Base-by-base conservation (phyloP, 1,284 basidiomycete genomes). In the Ganoderma multipileum region DNA sequence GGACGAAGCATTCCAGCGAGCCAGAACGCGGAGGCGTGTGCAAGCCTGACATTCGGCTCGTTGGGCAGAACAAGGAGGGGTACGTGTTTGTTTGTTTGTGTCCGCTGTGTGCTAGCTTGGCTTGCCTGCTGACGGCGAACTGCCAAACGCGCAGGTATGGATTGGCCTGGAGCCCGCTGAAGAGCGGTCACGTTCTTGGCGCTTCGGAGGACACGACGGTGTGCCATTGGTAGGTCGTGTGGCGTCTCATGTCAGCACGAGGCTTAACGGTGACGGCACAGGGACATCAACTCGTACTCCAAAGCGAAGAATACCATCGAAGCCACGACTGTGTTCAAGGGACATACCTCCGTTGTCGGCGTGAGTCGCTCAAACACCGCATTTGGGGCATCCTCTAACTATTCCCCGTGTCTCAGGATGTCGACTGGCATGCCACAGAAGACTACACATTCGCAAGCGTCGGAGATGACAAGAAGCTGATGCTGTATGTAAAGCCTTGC, bases 201-300 rank as follows among this genome's bases (percentile, higher is more conserved):
- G 95, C 96, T 20, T 97, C 95, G 6, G 97, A 99, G 79, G 97
- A 99, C 80, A 95, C 93, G 83, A 98, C 97, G 0, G 90, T 99
- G 39, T 98, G 96, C 76, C 91, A 97, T 77, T 99, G 97, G 96
- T 95, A 76, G 72, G 87, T 57, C 58, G 28, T 61, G 14, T 55
- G n/a, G 52, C n/a, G 16, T 57, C 52, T 30, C 39, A 38, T 33
- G 23, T 16, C 12, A 16, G 38, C 41, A 3, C 23, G 26, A 30
- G 23, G 26, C 30, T 52, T 36, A 20, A 63, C 66, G 58, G 54
- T 61, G 18, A n/a, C 67, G 64, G 66, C 55, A 9, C 76, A 96
- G 95, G 97, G 97, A 99, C 80, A 85, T 99, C 60, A 95, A 94
- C 78, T 88, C 90, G 6, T 99, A 97, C 80, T 88, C 91, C 30